phyloP scores from a whole-genome alignment of 306 rosid species.

The Arachis hypogaea region DNA sequence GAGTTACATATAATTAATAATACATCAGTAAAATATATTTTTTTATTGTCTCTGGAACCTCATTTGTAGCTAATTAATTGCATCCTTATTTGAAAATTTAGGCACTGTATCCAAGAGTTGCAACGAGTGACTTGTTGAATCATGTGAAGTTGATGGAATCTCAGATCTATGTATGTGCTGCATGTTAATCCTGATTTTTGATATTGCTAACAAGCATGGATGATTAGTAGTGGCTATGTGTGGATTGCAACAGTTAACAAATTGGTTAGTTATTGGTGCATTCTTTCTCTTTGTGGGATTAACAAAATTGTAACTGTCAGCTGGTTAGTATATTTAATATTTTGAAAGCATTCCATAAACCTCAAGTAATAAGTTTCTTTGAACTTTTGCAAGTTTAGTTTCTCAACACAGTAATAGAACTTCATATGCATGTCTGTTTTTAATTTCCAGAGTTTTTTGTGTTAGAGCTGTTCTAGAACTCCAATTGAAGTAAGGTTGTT shows the following conservation, averaged over 20 bases:
- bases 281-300: slow-evolving; percentile 85
- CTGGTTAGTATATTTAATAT: slow-evolving; percentile 61
- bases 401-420: slow-evolving; percentile 67
- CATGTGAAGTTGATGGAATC: slow-evolving; percentile 89
- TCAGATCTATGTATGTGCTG: slow-evolving; percentile 73
- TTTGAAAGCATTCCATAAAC: background rate
- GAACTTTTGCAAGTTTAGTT: slow-evolving; percentile 81
- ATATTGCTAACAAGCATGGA: slow-evolving; percentile 72
- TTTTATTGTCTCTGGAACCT: too few relatives aligned
- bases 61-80: too few relatives aligned
- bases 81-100: too few relatives aligned
- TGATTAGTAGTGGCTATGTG: slow-evolving; percentile 72
- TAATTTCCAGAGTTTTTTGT: background rate
- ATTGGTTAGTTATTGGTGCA: slow-evolving; percentile 72
- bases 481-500: too few relatives aligned
- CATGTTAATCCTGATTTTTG: slow-evolving; percentile 93
- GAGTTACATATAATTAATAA: too few relatives aligned
- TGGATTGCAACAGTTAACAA: slow-evolving; percentile 80
- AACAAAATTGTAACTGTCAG: slow-evolving; percentile 76
- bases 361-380: slow-evolving; percentile 27
- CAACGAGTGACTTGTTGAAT: slow-evolving; percentile 55
- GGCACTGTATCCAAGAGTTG: slow-evolving; percentile 48
- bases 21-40: too few relatives aligned
- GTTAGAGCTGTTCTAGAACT: too few relatives aligned
- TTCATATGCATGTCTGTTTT: background rate